Evolutionary conservation across 768 basidiomycete species (phyloP).

Genomic region (Collybia sordida): DNA sequence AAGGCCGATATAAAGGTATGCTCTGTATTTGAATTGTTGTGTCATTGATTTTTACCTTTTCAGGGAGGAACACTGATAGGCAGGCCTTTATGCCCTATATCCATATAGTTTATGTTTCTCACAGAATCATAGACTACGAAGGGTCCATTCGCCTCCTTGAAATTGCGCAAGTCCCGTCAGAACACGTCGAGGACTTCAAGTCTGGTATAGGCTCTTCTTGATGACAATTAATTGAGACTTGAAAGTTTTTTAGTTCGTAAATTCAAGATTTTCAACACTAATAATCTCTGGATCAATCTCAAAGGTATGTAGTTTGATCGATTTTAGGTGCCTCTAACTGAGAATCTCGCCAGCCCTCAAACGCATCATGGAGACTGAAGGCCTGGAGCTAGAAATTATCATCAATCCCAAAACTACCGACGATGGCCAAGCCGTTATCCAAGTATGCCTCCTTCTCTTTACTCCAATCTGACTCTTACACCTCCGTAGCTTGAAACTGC

Average conservation of each 20-base stretch:
- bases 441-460: constrained; percentile 33
- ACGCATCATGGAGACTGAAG: constrained; percentile 83
- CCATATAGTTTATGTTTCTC: not conserved
- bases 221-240: not conserved
- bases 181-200: constrained; percentile 95
- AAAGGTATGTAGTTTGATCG: constrained; percentile 47
- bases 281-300: constrained; percentile 80
- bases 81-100: constrained; percentile 13
- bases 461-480: constrained; percentile 15
- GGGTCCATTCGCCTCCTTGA: constrained; percentile 87
- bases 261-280: constrained; percentile 94
- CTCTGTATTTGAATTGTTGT: not conserved
- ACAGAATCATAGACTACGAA: constrained; percentile 59
- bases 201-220: constrained; percentile 40
- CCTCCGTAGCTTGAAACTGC: constrained; percentile 78
- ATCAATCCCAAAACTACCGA: constrained; percentile 89
- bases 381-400: constrained; percentile 93
- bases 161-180: constrained; percentile 91
- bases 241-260: constrained; percentile 57
- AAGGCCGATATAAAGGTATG: constrained; percentile 69
- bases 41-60: not conserved
- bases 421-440: constrained; percentile 83
- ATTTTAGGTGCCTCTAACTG: not conserved
- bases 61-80: constrained; percentile 85
- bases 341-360: constrained; percentile 63